Percentiles rank a stretch among this genome's conserved stretches.
Evolutionary conservation across 2,329 filamentous ascomycete species (phyloP).

Genomic region (Oidium heveae): DNA sequence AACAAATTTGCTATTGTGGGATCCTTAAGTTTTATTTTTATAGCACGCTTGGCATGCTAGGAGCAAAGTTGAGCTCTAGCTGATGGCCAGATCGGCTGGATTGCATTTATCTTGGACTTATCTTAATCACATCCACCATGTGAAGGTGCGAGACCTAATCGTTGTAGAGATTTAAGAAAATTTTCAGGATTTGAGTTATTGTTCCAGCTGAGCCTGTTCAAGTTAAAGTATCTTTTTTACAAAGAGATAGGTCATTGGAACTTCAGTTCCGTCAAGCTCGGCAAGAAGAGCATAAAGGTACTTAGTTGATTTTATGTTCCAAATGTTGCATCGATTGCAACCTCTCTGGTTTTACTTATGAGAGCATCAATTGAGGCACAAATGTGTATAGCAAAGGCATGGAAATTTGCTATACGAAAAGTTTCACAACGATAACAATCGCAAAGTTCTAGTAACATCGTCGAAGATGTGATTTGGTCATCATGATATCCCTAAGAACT

Average conservation of each 20-base stretch:
- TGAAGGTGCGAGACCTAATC: no score
- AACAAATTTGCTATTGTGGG: not conserved
- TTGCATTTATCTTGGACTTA: no score
- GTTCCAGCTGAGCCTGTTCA: not conserved
- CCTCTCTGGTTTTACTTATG: not conserved
- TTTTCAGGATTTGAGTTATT: not conserved
- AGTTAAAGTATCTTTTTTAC: not conserved
- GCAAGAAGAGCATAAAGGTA: no score
- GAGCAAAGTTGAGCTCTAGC: not conserved
- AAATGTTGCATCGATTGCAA: not conserved
- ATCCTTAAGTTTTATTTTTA: not conserved
- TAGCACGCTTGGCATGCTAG: not conserved
- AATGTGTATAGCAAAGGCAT: not conserved
- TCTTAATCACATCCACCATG: no score
- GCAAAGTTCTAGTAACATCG: not conserved
- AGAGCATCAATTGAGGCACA: not conserved
- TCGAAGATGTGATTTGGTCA: not conserved
- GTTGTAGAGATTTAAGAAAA: no score
- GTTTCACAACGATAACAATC: not conserved
- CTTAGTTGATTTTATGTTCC: no score
- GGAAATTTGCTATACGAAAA: not conserved
- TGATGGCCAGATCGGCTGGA: not conserved
- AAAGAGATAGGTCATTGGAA: no score
- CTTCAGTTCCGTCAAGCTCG: no score
- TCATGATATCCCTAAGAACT: not conserved